Conservation (phyloP, 257 asterid species). For the Solanum dulcamara region DNA sequence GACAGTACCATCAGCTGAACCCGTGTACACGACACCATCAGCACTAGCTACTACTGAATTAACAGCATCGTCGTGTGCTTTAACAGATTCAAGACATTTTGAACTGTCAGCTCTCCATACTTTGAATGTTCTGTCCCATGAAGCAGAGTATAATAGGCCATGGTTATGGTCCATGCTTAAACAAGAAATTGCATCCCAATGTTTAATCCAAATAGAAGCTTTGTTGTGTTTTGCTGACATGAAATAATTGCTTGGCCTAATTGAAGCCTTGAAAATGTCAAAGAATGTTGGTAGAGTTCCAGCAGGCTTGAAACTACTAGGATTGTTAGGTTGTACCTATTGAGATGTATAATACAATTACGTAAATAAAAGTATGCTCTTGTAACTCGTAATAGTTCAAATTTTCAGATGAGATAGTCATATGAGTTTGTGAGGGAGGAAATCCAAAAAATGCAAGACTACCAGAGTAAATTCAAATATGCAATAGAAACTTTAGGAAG, state of each 20-base stretch:
- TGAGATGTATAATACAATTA: neutral
- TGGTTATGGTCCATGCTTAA: slow-evolving; percentile 8
- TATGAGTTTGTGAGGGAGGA: neutral
- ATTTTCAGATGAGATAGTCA: neutral
- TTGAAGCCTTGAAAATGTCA: slow-evolving; percentile 11
- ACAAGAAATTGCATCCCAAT: slow-evolving; percentile 12
- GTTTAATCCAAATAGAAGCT: slow-evolving; percentile 8
- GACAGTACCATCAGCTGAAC: slow-evolving; percentile 19
- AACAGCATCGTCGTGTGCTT: slow-evolving; percentile 17
- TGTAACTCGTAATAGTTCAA: neutral
- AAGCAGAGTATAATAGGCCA: slow-evolving; percentile 9
- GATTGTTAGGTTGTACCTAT: neutral
- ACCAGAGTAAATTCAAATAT: neutral
- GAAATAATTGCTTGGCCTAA: slow-evolving; percentile 6
- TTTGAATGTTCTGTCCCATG: slow-evolving; percentile 18
- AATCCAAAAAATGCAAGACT: neutral
- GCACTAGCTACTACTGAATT: slow-evolving; percentile 10
- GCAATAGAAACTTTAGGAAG: neutral
- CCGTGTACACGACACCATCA: slow-evolving; percentile 10
- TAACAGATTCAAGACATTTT: slow-evolving; percentile 13
- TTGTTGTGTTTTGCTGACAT: slow-evolving; percentile 1
- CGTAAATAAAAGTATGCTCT: neutral
- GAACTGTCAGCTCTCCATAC: slow-evolving; percentile 11
- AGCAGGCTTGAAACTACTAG: neutral
- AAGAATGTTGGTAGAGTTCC: slow-evolving; percentile 14